Base-by-base conservation (phyloP, 805 yeast genomes). In the Saturnispora serradocipensis region DNA sequence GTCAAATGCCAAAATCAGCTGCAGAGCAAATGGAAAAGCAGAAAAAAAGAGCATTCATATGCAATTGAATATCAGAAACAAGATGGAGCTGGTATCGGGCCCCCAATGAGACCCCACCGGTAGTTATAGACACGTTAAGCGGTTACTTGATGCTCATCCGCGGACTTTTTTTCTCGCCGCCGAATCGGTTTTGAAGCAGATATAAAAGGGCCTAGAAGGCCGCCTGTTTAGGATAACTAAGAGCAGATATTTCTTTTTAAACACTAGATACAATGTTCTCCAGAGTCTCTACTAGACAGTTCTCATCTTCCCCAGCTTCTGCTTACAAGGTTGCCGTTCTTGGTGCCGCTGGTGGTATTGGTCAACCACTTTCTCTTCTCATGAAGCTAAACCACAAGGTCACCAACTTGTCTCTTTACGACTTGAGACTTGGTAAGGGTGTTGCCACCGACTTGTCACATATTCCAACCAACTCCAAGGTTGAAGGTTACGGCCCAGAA, bases 321-420 rank as follows among this genome's bases (percentile, higher is more conserved):
- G 82, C 86, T 63, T 85, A 84, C 77, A 88, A 88, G 74, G 95
- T 56, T 11, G 79, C 95, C 53, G 88, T 88, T 55, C 76, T 83
- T 49, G 96, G 96, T 59, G 96, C 96, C 53, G 88, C 91, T 46
- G 96, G 96, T 61, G 96, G 97, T 56, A 88, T 88, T 65, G 97
- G 97, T 52, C 97, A 89, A 74, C 95, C 96, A 39, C 76, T 89
- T 55, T 88, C 96, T 13, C 78, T 89, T 51, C 76, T 89, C 51
- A 73, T 88, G 60, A 88, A 89, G 70, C 72, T 88, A 51, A 78
- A 81, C 59, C 78, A 78, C 43, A 72, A 75, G 53, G 76, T 84
- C 49, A 75, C 77, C 54, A 82, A 83, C 62, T 75, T 88, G 61
- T 80, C 95, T 11, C 76, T 89, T 51, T 89, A 80, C 70, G 97